A percentile compares a stretch with the other conserved stretches of the same genome.
Evolutionary conservation across 139 green algal species (phyloP).

Genomic region (Dunaliella sp.): DNA sequence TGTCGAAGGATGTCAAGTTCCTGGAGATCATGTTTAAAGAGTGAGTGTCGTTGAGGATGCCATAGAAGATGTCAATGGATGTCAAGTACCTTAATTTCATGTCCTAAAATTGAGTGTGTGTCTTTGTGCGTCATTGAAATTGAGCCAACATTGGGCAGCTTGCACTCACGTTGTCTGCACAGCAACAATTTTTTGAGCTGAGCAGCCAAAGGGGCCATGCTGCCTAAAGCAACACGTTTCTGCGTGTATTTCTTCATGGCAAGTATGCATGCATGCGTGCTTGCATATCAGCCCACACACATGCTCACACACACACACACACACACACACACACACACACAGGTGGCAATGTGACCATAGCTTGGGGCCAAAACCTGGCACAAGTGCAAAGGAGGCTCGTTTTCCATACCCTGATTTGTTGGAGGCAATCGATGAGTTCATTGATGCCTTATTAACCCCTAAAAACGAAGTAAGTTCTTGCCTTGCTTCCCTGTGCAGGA

Average conservation of each 20-base stretch:
- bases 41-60: background rate
- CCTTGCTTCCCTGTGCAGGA: too few species aligned
- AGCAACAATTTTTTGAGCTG: too few species aligned
- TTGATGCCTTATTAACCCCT: conserved; percentile 18
- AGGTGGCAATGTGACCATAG: conserved; percentile 18
- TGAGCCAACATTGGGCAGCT: too few species aligned
- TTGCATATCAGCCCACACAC: background rate
- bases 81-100: too few species aligned
- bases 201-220: too few species aligned
- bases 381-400: background rate
- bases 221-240: too few species aligned
- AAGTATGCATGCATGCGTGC: background rate
- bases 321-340: background rate
- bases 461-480: conserved; percentile 8
- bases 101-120: too few species aligned
- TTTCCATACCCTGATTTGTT: conserved; percentile 5
- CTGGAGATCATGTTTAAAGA: conserved; percentile 5
- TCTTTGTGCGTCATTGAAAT: too few species aligned
- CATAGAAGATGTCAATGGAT: too few species aligned
- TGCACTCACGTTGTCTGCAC: too few species aligned
- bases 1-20: conserved; percentile 12
- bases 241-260: too few species aligned
- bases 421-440: conserved; percentile 14
- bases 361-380: background rate
- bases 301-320: background rate